Conservation (phyloP, 1,139 yeast genomes). For the Protomyces pachydermus region DNA sequence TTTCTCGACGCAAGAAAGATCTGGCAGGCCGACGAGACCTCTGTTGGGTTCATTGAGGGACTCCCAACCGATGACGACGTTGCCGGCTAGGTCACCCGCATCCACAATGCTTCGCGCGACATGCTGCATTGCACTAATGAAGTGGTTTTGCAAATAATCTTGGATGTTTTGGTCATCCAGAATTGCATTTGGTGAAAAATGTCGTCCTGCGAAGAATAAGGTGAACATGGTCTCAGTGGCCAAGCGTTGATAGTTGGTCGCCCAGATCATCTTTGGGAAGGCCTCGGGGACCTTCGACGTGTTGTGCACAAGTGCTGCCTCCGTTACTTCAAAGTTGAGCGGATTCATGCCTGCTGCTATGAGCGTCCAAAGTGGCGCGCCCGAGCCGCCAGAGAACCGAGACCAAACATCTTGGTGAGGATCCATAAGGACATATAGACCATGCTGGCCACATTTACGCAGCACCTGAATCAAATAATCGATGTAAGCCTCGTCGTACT, state of each 20-base stretch:
- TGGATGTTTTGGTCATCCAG: constrained; percentile 73
- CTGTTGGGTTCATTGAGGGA: constrained; percentile 78
- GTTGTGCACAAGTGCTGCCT: constrained; percentile 71
- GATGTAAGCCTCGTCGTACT: constrained; percentile 71
- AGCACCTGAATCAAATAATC: constrained; percentile 64
- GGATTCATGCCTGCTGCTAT: constrained; percentile 92
- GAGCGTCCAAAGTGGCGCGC: constrained; percentile 94
- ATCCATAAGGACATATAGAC: constrained; percentile 74
- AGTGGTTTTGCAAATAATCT: constrained; percentile 65
- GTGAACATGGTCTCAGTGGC: constrained; percentile 83
- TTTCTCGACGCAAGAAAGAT: constrained; percentile 34
- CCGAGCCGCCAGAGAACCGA: constrained; percentile 85
- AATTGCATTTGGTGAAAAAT: constrained; percentile 63
- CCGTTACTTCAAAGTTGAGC: constrained; percentile 55
- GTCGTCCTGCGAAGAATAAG: constrained; percentile 71
- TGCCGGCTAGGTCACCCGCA: constrained; percentile 53
- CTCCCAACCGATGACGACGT: constrained; percentile 68
- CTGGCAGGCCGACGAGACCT: constrained; percentile 36
- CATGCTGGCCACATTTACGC: constrained; percentile 54
- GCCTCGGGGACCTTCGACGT: constrained; percentile 42
- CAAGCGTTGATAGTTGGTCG: constrained; percentile 73
- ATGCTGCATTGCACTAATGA: constrained; percentile 51
- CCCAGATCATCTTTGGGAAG: constrained; percentile 87
- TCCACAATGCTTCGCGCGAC: constrained; percentile 51
- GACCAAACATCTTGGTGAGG: constrained; percentile 97